Percentiles rank a stretch among this genome's conserved stretches.
These are phyloP conservation scores for Aristolochia contorta DNA, from an alignment of 164 flowering plant genomes.

Conservation along the genomic window DNA sequence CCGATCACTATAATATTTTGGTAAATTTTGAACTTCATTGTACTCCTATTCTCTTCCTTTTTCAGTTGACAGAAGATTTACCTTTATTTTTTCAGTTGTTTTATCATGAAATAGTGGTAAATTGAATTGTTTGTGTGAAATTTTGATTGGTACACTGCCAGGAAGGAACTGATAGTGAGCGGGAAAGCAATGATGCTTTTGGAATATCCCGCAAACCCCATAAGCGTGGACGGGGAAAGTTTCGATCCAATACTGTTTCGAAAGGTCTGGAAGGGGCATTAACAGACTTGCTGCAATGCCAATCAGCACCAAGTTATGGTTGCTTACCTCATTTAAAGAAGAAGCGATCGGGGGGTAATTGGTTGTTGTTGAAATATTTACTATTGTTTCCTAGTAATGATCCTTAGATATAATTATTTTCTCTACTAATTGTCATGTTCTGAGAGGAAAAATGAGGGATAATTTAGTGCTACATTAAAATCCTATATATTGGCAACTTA, in stretches of 20 bases:
- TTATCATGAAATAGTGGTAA: slow-evolving; percentile 2
- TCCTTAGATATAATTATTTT: not conserved
- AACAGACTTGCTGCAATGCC: slow-evolving; percentile 32
- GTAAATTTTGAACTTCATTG: slow-evolving; percentile 27
- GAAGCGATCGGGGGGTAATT: slow-evolving; percentile 51
- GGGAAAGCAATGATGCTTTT: slow-evolving; percentile 59
- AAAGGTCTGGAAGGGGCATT: slow-evolving; percentile 30
- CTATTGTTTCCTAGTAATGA: not conserved
- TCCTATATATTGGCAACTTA: not conserved
- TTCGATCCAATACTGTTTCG: slow-evolving; percentile 18
- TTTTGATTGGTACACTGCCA: slow-evolving; percentile 19
- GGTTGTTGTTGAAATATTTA: not conserved
- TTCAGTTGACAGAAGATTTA: not conserved
- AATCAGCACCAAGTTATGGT: slow-evolving; percentile 45
- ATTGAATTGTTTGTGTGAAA: not conserved
- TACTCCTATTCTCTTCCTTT: not conserved
- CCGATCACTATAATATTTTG: slow-evolving; percentile 85
- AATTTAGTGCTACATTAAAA: not conserved
- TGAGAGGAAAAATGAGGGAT: not conserved
- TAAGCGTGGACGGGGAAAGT: slow-evolving; percentile 52
- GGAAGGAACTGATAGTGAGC: slow-evolving; percentile 78
- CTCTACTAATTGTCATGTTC: not conserved
- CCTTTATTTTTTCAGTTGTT: not conserved
- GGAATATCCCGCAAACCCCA: slow-evolving; percentile 41
- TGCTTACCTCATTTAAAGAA: slow-evolving; percentile 60